phyloP scores from a whole-genome alignment of 106 monocot species.

The Hemerocallis citrina region DNA sequence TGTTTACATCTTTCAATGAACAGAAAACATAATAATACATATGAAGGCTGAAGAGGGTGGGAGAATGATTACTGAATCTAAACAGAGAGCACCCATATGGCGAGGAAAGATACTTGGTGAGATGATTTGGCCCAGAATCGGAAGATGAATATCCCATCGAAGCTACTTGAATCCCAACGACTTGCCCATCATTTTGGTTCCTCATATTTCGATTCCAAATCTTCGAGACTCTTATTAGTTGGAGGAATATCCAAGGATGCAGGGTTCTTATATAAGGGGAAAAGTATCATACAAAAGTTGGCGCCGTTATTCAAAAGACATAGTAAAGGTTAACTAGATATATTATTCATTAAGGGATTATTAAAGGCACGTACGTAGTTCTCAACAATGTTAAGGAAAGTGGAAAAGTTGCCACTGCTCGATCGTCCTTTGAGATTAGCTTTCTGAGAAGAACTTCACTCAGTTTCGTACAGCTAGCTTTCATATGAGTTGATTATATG shows the following conservation, averaged over 20 bases:
- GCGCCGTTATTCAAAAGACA: neutral
- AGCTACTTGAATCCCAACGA: conserved; percentile 14
- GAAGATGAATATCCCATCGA: conserved; percentile 7
- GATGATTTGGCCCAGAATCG: neutral
- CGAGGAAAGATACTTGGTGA: conserved; percentile 3
- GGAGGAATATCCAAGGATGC: neutral
- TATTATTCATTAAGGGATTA: conserved; percentile 26
- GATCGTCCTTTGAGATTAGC: too few species aligned
- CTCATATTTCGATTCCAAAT: conserved; percentile 18
- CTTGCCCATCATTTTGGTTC: conserved; percentile 12
- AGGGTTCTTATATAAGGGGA: conserved; percentile 15
- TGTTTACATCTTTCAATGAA: too few species aligned
- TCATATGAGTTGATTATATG: neutral
- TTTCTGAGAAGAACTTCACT: neutral
- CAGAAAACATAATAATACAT: neutral
- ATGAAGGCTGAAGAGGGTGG: neutral
- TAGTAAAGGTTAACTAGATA: conserved; percentile 14
- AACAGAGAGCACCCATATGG: conserved; percentile 7
- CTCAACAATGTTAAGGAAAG: too few species aligned
- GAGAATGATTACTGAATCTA: conserved; percentile 13
- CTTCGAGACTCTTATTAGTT: neutral
- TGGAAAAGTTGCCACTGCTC: too few species aligned
- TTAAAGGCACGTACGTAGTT: too few species aligned
- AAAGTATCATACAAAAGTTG: neutral
- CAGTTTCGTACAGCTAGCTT: neutral